Evolutionary conservation across 2,329 filamentous ascomycete genomes (phyloP), one percentile per base, ranked within the genome.

Genomic region (Aureobasidium vineae): DNA sequence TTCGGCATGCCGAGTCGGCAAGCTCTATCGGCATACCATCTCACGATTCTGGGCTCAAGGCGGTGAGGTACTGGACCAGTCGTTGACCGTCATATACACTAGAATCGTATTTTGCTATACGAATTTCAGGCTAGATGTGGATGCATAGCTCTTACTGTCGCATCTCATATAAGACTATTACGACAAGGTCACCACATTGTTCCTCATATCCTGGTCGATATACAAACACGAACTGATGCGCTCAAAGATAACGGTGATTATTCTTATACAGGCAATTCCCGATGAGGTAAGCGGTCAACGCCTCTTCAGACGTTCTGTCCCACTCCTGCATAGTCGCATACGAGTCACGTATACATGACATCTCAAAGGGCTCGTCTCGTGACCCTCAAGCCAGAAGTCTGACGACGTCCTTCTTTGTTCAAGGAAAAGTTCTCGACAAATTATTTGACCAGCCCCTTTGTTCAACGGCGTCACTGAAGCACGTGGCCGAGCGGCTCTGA

Each of bases 1-100:
- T 47, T 61, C 57, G 57, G 57, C 11, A 61, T 47, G 57, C 57
- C 57, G 43, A 61, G 57, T 61, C 57, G 41, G 57, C 15, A 47
- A 16, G 13, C 19, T 11, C 15, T 3, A 15, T 59, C n/a, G 26
- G 28, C 10, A 23, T 61, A 13, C 8, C 33, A 31, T 43, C 8
- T 23, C 3, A 10, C n/a, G 10, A 49, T n/a, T 26, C 57, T 5
- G 38, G 23, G 28, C 41, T 49, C 28, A 49, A n/a, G 26, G 41
- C 31, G 28, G 28, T 49, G 26, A 60, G 28, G 2, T 31, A n/a
- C 10, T 60, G 7, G 38, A 28, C 2, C 15, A 28, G 26, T 31
- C 8, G 15, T 33, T 31, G 54, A 28, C 21, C 15, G n/a, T 4
- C 10, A 5, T 45, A 13, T 19, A 8, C 26, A 59, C 26, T 26